Evolutionary conservation across 441 rosid genomes (phyloP).

Genomic region (Sinapis alba): DNA sequence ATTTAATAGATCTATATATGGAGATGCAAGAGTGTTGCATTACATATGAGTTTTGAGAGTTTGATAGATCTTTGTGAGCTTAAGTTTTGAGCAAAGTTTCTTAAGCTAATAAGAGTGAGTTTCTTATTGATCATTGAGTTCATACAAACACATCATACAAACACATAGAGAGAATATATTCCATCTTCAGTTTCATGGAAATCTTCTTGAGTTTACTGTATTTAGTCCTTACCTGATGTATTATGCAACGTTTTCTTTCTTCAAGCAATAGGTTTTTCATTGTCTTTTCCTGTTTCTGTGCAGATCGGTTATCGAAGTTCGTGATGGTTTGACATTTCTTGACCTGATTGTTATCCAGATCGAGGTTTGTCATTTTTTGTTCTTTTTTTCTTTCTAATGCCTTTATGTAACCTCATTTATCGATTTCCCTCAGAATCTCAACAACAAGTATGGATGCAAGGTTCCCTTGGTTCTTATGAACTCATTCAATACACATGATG

Average conservation of each 20-base stretch:
- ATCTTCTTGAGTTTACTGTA: background rate
- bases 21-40: too few relatives aligned
- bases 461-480: slow-evolving; percentile 71
- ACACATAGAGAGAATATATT: too few relatives aligned
- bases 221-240: background rate
- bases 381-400: background rate
- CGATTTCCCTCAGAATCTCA: slow-evolving; percentile 49
- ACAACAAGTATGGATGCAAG: slow-evolving; percentile 57
- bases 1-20: too few relatives aligned
- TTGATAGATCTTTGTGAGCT: too few relatives aligned
- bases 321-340: slow-evolving; percentile 70
- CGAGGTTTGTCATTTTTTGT: slow-evolving; percentile 46
- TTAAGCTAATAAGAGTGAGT: too few relatives aligned
- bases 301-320: slow-evolving; percentile 73
- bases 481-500: slow-evolving; percentile 73
- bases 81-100: too few relatives aligned
- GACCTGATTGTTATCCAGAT: slow-evolving; percentile 67
- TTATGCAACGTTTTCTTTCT: slow-evolving; percentile 2
- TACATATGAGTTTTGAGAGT: too few relatives aligned
- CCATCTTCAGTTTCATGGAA: background rate
- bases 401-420: background rate
- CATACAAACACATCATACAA: too few relatives aligned
- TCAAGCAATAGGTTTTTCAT: background rate
- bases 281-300: background rate
- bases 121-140: too few relatives aligned